These are phyloP conservation scores for Komagataella mondaviorum DNA, from an alignment of 805 yeast species.

Conservation along the genomic window DNA sequence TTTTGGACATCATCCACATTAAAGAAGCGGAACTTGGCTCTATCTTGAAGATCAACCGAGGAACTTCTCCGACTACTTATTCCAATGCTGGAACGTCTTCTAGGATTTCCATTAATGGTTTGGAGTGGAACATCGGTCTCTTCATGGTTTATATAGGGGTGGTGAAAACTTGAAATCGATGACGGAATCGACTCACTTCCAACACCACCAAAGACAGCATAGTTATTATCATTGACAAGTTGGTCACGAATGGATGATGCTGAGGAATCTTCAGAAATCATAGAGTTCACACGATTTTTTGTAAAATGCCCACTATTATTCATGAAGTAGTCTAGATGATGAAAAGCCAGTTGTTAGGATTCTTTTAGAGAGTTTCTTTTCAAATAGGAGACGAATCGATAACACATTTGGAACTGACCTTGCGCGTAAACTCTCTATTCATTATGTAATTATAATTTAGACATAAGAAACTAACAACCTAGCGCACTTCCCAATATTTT, in stretches of 20 bases:
- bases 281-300: slow-evolving; percentile 16
- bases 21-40: slow-evolving; percentile 61
- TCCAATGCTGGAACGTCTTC: neutral
- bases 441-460: neutral
- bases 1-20: slow-evolving; percentile 69
- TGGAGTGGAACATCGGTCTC: slow-evolving; percentile 11
- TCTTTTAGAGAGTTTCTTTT: neutral
- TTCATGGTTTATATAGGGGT: slow-evolving; percentile 32
- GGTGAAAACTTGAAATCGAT: slow-evolving; percentile 66
- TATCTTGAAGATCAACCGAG: slow-evolving; percentile 20
- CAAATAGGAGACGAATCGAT: neutral
- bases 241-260: slow-evolving; percentile 19
- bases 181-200: slow-evolving; percentile 67
- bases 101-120: neutral
- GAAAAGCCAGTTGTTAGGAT: neutral
- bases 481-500: neutral
- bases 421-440: neutral
- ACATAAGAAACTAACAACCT: neutral
- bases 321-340: neutral
- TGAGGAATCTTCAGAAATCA: slow-evolving; percentile 5
- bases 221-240: slow-evolving; percentile 30
- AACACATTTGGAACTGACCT: neutral
- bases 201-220: slow-evolving; percentile 69
- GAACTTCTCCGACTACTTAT: slow-evolving; percentile 7
- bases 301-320: slow-evolving; percentile 10